Conservation (phyloP, 2,329 filamentous ascomycete genomes). For the Aspergillus aculeatinus region DNA sequence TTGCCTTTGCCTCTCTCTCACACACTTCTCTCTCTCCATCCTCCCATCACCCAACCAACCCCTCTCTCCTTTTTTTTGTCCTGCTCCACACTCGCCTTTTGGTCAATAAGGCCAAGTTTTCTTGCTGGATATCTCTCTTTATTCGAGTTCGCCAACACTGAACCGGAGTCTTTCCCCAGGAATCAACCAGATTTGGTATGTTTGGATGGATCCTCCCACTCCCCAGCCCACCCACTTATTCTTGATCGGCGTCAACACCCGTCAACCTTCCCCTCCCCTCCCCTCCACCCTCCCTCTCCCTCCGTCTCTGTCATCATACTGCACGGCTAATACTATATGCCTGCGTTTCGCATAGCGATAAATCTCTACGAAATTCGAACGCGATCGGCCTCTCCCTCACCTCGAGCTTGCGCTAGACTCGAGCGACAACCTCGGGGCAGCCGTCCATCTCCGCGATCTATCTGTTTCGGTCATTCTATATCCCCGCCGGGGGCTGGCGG, state of each 20-base stretch:
- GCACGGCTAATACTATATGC: not conserved
- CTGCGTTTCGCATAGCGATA: not conserved
- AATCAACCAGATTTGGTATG: not conserved
- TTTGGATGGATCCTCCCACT: not conserved
- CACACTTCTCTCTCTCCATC: not conserved
- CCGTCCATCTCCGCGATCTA: not conserved
- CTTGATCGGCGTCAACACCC: not conserved
- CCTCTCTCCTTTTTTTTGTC: not conserved
- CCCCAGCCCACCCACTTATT: not conserved
- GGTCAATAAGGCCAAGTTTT: not conserved
- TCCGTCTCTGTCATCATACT: not conserved
- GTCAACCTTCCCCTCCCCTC: not conserved
- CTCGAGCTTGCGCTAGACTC: not conserved
- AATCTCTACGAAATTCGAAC: not conserved
- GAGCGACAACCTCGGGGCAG: not conserved
- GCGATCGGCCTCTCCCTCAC: not conserved
- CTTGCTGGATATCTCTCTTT: not conserved
- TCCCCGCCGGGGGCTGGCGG: constrained; percentile 8
- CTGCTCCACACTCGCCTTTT: not conserved
- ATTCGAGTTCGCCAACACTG: not conserved
- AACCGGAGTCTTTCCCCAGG: not conserved
- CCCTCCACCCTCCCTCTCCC: not conserved
- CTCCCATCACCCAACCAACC: not conserved
- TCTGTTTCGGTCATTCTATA: not conserved
- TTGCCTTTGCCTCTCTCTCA: not conserved